Conservation (phyloP, 495 filamentous ascomycete species). For the Penicillium chermesinum region DNA sequence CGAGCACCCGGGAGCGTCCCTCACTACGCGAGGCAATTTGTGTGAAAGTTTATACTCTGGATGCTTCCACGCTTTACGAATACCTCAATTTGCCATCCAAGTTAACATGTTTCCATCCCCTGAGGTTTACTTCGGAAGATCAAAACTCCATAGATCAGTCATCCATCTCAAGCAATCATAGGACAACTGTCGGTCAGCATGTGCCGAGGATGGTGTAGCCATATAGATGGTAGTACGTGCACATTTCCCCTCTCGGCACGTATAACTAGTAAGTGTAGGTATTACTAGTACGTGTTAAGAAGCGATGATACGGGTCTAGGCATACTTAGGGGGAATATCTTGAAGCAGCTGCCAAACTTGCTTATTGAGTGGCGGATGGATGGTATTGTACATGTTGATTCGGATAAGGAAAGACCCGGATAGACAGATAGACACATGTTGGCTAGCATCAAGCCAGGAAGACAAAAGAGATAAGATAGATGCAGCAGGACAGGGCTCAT, state of each 20-base stretch:
- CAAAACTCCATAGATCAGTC: no score
- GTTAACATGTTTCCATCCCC: no score
- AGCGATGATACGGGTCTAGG: no score
- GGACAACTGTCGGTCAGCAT: no score
- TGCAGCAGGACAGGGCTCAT: neutral
- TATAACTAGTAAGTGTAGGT: no score
- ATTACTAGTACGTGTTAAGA: no score
- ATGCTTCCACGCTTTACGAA: no score
- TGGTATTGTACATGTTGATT: slow-evolving; percentile 5
- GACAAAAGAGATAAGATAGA: neutral
- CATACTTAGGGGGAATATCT: neutral
- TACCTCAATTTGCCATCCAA: no score
- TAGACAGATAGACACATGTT: neutral
- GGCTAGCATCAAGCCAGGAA: neutral
- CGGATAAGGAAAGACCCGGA: neutral
- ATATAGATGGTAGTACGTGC: neutral
- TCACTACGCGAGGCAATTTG: neutral
- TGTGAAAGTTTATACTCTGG: neutral
- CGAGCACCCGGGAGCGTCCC: neutral
- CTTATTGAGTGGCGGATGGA: neutral
- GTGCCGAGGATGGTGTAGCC: no score
- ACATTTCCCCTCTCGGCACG: neutral
- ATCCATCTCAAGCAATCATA: no score
- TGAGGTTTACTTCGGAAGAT: no score
- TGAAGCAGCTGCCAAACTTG: neutral